Conservation (phyloP, 805 yeast genomes). For the Cyberlindnera maclurae region DNA sequence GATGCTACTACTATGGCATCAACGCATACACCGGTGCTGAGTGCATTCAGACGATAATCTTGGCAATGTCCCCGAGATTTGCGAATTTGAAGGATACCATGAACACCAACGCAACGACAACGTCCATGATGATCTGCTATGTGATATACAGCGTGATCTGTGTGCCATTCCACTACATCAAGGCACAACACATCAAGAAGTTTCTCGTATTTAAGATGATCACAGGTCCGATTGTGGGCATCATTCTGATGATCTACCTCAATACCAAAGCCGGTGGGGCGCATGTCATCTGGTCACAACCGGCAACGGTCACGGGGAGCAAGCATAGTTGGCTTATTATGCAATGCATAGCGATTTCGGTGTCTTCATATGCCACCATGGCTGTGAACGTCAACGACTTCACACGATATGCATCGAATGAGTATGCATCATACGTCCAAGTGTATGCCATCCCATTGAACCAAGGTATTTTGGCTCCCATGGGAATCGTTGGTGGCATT, state of each 20-base stretch:
- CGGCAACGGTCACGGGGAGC: slow-evolving; percentile 5
- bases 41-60: slow-evolving; percentile 11
- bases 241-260: slow-evolving; percentile 11
- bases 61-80: slow-evolving; percentile 13
- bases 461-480: slow-evolving; percentile 11
- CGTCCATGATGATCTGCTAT: slow-evolving; percentile 11
- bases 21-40: slow-evolving; percentile 15
- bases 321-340: slow-evolving; percentile 6
- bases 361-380: slow-evolving; percentile 11
- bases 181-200: slow-evolving; percentile 7
- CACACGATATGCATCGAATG: slow-evolving; percentile 9
- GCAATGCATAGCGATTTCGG: slow-evolving; percentile 5
- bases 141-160: slow-evolving; percentile 11
- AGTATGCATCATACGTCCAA: slow-evolving; percentile 9
- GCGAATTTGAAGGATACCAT: slow-evolving; percentile 9
- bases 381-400: slow-evolving; percentile 12
- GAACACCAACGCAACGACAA: slow-evolving; percentile 6
- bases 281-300: slow-evolving; percentile 6
- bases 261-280: slow-evolving; percentile 13
- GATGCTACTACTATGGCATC: slow-evolving; percentile 14
- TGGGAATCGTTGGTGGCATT: slow-evolving; percentile 13
- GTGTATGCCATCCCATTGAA: slow-evolving; percentile 11
- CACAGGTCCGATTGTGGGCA: slow-evolving; percentile 3
- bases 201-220: slow-evolving; percentile 11
- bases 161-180: slow-evolving; percentile 13